Conservation (phyloP, 768 basidiomycete species). For the Floccularia luteovirens region DNA sequence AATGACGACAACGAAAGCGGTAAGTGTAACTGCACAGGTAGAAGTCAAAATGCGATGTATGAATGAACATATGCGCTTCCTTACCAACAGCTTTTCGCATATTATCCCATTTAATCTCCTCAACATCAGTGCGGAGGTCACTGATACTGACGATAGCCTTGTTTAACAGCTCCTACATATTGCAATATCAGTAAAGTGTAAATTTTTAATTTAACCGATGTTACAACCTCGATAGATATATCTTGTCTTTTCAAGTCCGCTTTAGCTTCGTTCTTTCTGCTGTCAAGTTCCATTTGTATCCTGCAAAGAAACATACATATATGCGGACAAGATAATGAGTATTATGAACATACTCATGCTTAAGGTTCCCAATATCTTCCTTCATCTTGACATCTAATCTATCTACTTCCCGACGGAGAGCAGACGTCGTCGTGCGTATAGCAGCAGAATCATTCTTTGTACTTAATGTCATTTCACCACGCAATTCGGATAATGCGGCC, state of each 20-base stretch:
- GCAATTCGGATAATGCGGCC: constrained; percentile 86
- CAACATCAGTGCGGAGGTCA: constrained; percentile 73
- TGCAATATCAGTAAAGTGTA: neutral
- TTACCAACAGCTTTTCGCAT: constrained; percentile 77
- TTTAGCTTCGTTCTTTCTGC: constrained; percentile 84
- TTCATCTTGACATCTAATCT: constrained; percentile 84
- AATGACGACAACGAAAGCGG: constrained; percentile 61
- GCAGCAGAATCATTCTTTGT: constrained; percentile 80
- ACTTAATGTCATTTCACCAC: constrained; percentile 76
- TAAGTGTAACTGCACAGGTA: constrained; percentile 42
- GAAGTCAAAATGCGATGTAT: neutral
- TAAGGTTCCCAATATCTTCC: constrained; percentile 81
- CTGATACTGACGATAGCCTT: constrained; percentile 67
- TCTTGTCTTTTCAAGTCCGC: constrained; percentile 80
- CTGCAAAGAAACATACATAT: constrained; percentile 27
- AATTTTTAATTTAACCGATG: constrained; percentile 1
- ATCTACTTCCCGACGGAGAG: constrained; percentile 83
- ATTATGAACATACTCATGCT: constrained; percentile 75
- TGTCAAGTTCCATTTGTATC: constrained; percentile 95
- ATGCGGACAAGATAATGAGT: constrained; percentile 1
- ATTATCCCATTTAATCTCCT: constrained; percentile 85
- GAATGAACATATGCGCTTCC: constrained; percentile 18
- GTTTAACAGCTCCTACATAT: constrained; percentile 61
- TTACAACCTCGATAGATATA: constrained; percentile 70
- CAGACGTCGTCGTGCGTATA: constrained; percentile 69